Evolutionary conservation across 179 eudicot genomes (phyloP).

Genomic region (Patellifolia procumbens): DNA sequence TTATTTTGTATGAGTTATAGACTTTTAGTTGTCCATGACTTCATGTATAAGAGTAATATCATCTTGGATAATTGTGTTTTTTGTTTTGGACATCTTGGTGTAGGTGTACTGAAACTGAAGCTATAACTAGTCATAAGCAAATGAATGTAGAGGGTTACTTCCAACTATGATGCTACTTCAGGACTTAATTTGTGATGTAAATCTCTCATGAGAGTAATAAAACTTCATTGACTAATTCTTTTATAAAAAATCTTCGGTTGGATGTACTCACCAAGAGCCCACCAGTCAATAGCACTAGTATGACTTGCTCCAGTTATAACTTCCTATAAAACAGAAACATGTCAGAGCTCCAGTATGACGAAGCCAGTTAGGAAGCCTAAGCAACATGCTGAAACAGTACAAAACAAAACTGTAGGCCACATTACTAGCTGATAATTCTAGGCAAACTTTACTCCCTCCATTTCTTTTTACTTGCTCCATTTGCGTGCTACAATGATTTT

Average conservation of each 20-base stretch:
- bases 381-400: neutral
- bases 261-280: constrained; percentile 80
- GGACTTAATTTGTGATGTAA: neutral
- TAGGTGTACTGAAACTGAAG: too few relatives aligned
- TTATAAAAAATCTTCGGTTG: neutral
- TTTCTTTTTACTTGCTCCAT: too few relatives aligned
- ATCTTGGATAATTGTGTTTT: neutral
- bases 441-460: neutral
- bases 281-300: constrained; percentile 97
- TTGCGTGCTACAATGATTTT: too few relatives aligned
- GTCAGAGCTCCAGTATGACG: constrained; percentile 16
- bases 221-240: neutral
- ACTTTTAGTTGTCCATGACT: too few relatives aligned
- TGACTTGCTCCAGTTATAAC: constrained; percentile 90
- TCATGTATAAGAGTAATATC: neutral
- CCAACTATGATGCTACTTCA: neutral
- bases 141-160: neutral
- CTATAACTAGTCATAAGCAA: neutral
- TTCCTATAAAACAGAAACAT: constrained; percentile 55
- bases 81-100: neutral
- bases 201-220: neutral
- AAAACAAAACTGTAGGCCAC: neutral
- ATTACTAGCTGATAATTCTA: neutral
- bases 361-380: neutral
- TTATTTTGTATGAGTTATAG: neutral